A percentile compares a stretch with the other conserved stretches of the same genome.
phyloP scores from a whole-genome alignment of 2,329 filamentous ascomycete genomes.

The Corynespora cassiicola region DNA sequence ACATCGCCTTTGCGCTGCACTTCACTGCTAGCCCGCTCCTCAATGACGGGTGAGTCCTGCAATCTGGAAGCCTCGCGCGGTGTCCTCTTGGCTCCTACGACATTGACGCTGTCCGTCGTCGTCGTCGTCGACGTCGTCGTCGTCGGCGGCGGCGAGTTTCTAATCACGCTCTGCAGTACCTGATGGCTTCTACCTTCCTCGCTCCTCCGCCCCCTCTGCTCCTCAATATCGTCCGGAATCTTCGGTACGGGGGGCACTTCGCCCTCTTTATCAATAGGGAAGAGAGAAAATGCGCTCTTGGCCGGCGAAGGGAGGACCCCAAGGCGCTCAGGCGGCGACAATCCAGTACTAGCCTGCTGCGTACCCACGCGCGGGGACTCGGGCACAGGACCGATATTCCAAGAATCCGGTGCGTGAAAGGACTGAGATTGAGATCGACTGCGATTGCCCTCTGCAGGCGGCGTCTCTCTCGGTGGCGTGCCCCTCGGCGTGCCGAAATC shows the following conservation, averaged over 20 bases:
- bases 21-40: no score
- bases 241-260: slow-evolving; percentile 36
- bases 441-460: slow-evolving; percentile 15
- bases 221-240: slow-evolving; percentile 28
- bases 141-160: slow-evolving; percentile 30
- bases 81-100: no score
- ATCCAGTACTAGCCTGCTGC: slow-evolving; percentile 5
- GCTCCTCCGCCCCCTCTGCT: slow-evolving; percentile 14
- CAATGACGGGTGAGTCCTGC: no score
- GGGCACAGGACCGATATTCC: slow-evolving; percentile 22
- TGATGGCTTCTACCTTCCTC: slow-evolving; percentile 27
- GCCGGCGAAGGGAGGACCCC: slow-evolving; percentile 36
- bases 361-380: slow-evolving; percentile 5
- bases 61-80: no score
- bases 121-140: slow-evolving; percentile 1
- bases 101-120: slow-evolving; percentile 15
- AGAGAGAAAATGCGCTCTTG: slow-evolving; percentile 33
- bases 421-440: slow-evolving; percentile 36
- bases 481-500: slow-evolving; percentile 19
- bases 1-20: no score
- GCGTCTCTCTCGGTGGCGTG: slow-evolving; percentile 32
- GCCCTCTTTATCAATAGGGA: slow-evolving; percentile 22
- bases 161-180: slow-evolving; percentile 35
- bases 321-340: slow-evolving; percentile 20
- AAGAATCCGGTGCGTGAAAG: slow-evolving; percentile 37